Evolutionary conservation across 116 monocot species (phyloP).

Genomic region (Zostera marina): DNA sequence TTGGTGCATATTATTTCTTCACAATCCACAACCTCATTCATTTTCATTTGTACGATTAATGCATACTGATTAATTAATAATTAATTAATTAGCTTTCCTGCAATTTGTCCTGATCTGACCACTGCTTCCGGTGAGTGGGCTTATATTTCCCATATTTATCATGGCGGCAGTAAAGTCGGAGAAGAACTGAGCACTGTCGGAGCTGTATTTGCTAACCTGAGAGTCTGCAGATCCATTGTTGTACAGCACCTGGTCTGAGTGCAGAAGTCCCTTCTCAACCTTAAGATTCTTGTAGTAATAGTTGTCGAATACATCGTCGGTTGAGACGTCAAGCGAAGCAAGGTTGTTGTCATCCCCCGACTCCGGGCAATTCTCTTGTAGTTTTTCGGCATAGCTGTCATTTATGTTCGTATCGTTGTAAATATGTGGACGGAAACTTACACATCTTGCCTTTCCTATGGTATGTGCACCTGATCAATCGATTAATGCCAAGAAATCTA

Average conservation of each 20-base stretch:
- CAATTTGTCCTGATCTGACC: slow-evolving; percentile 47
- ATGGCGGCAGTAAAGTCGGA: slow-evolving; percentile 39
- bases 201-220: slow-evolving; percentile 24
- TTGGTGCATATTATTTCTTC: no score
- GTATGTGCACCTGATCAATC: slow-evolving; percentile 52
- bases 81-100: slow-evolving; percentile 20
- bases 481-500: no score
- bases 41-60: no score
- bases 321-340: slow-evolving; percentile 22
- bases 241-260: slow-evolving; percentile 68
- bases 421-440: slow-evolving; percentile 34
- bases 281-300: slow-evolving; percentile 38
- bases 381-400: slow-evolving; percentile 14
- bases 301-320: slow-evolving; percentile 13
- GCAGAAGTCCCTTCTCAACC: slow-evolving; percentile 37
- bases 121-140: slow-evolving; percentile 17
- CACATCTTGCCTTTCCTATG: slow-evolving; percentile 47
- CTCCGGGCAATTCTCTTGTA: slow-evolving; percentile 19
- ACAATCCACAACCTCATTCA: no score
- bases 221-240: slow-evolving; percentile 38
- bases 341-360: slow-evolving; percentile 17
- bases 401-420: slow-evolving; percentile 53
- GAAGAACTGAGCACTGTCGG: slow-evolving; percentile 20
- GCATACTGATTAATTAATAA: no score
- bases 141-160: slow-evolving; percentile 44